These are phyloP conservation scores for Eurotiales sp. DNA, from an alignment of 2,329 filamentous ascomycete species.

Conservation along the genomic window DNA sequence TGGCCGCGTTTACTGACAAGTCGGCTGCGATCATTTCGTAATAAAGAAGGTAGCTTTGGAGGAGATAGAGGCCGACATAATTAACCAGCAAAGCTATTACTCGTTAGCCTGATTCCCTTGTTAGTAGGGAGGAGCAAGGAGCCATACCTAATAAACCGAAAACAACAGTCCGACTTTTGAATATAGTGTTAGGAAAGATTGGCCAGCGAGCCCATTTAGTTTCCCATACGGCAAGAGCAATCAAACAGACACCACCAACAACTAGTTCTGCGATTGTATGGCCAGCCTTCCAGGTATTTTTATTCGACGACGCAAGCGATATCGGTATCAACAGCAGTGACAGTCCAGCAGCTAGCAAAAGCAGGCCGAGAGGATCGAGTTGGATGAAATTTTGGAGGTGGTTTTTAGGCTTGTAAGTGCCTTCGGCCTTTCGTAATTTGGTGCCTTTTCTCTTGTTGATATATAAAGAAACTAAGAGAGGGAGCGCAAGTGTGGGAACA, in stretches of 20 bases:
- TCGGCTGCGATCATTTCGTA: slow-evolving; percentile 8
- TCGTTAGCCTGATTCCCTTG: no score
- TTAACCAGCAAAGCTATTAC: slow-evolving; percentile 9
- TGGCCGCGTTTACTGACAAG: slow-evolving; percentile 8
- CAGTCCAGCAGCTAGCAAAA: slow-evolving; percentile 4
- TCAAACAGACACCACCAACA: slow-evolving; percentile 2
- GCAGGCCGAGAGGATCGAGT: slow-evolving; percentile 6
- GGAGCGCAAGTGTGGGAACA: slow-evolving; percentile 2
- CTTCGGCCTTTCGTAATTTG: slow-evolving; percentile 7
- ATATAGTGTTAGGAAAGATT: slow-evolving; percentile 2
- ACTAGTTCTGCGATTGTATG: slow-evolving; percentile 5
- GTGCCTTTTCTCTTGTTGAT: slow-evolving; percentile 9
- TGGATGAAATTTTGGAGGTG: slow-evolving; percentile 10
- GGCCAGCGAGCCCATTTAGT: slow-evolving; percentile 7
- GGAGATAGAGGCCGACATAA: slow-evolving; percentile 7
- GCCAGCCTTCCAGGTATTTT: slow-evolving; percentile 2
- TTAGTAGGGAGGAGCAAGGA: no score
- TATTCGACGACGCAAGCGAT: slow-evolving; percentile 5
- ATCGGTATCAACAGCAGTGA: slow-evolving; percentile 7
- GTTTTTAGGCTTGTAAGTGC: slow-evolving; percentile 5
- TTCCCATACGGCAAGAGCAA: slow-evolving; percentile 7
- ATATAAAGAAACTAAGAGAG: slow-evolving; percentile 1
- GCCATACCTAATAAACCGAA: slow-evolving; percentile 5
- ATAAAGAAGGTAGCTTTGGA: slow-evolving; percentile 7
- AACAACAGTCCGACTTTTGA: slow-evolving; percentile 6